Evolutionary conservation across 345 rosid species (phyloP), one percentile per base, ranked within the genome.

Genomic region (Mercurialis annua): DNA sequence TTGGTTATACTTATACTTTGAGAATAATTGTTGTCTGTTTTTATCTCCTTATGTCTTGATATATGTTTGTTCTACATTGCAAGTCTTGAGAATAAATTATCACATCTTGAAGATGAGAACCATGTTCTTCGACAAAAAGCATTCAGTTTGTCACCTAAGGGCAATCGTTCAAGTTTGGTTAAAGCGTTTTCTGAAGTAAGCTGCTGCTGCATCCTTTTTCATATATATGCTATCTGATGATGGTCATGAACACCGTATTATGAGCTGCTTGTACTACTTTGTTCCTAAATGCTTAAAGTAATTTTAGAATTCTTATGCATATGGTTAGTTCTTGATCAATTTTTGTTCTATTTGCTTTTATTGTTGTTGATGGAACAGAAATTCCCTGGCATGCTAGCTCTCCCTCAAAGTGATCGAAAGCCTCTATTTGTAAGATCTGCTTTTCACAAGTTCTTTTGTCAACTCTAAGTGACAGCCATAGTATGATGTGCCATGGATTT

Each of bases 21-120:
- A n/a, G n/a, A n/a, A n/a, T n/a, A n/a, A n/a, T n/a, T 15, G 38
- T 6, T 42, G 42, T 60, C 48, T 26, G 24, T 24, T 68, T 47
- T 62, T 23, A 55, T 38, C n/a, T 14, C 36, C 14, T 64, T 12
- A n/a, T 30, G 52, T 64, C 20, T 21, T 23, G 24, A 7, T 48
- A 2, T 36, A 17, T 77, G 43, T 42, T 67, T n/a, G 43, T 62
- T 65, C 40, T 68, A 47, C 56, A 63, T 71, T 73, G 4, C 64
- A n/a, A 90, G 97, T 67, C 87, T 90, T 49, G 92, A 83, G 80
- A 82, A 82, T 74, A 93, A 86, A 81, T 86, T 91, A 62, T 78
- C 90, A 38, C 85, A 73, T 70, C 18, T 86, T 60, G 99, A 93
- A 74, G 85, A 87, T 69, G 99, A 93, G 80, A 93, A 91, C 80